phyloP scores from a whole-genome alignment of 257 asterid species.

The Echites panduratus region DNA sequence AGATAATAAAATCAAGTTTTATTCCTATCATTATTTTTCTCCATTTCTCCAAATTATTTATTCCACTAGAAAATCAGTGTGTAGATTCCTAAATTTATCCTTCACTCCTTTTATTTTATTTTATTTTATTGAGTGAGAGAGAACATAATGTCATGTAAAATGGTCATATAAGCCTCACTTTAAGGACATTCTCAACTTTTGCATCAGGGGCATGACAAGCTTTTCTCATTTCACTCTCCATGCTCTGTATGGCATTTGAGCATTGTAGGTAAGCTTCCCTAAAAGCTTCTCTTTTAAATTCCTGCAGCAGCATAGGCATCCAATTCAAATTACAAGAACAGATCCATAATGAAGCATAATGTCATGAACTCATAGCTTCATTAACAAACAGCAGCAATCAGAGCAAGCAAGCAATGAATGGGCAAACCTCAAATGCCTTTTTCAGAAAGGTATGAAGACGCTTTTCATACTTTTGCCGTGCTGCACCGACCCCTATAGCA shows the following conservation, averaged over 20 bases:
- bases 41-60: background rate
- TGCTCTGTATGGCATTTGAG: constrained; percentile 64
- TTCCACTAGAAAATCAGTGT: background rate
- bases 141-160: background rate
- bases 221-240: constrained; percentile 80
- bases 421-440: constrained; percentile 86
- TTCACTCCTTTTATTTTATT: too few relatives aligned
- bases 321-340: constrained; percentile 22
- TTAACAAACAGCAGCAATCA: background rate
- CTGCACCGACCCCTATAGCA: constrained; percentile 87
- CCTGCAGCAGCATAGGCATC: constrained; percentile 50
- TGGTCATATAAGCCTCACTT: constrained; percentile 40
- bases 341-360: background rate
- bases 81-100: background rate
- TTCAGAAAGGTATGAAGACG: constrained; percentile 68
- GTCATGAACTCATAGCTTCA: background rate
- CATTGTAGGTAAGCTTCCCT: constrained; percentile 83
- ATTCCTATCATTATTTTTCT: too few relatives aligned
- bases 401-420: constrained; percentile 10
- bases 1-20: background rate
- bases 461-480: constrained; percentile 80
- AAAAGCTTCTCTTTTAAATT: constrained; percentile 77
- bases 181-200: constrained; percentile 63
- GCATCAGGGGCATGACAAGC: constrained; percentile 86
- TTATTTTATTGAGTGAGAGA: too few relatives aligned